Evolutionary conservation across 805 yeast species (phyloP).

Genomic region (Wickerhamiella musiphila): DNA sequence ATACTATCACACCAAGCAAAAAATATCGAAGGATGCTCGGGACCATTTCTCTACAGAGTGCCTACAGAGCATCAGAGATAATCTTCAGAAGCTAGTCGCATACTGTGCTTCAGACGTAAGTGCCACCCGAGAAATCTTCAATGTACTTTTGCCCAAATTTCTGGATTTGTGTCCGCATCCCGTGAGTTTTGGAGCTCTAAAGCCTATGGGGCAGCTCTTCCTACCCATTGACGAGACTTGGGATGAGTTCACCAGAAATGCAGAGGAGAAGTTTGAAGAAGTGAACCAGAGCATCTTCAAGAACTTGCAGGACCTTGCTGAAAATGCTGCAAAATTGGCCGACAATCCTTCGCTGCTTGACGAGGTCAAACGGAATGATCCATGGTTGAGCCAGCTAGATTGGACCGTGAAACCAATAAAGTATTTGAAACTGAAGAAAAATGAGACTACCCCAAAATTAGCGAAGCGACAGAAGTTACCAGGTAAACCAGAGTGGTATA

Average conservation of each 20-base stretch:
- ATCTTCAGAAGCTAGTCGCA: constrained; percentile 36
- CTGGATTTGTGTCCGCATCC: constrained; percentile 71
- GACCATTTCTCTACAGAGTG: constrained; percentile 48
- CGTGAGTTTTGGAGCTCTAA: constrained; percentile 75
- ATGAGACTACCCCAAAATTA: constrained; percentile 17
- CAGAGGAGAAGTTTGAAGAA: constrained; percentile 51
- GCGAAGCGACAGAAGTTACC: constrained; percentile 60
- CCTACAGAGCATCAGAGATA: constrained; percentile 35
- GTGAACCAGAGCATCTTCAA: constrained; percentile 38
- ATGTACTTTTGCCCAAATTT: constrained; percentile 54
- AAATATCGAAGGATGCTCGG: constrained; percentile 48
- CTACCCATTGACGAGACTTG: constrained; percentile 64
- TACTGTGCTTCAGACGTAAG: constrained; percentile 81
- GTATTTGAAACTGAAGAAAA: constrained; percentile 52
- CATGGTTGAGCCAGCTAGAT: constrained; percentile 81
- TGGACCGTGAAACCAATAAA: constrained; percentile 57
- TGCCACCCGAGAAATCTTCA: constrained; percentile 54
- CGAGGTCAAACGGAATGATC: constrained; percentile 31
- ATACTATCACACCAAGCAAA: constrained; percentile 52
- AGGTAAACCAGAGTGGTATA: constrained; percentile 91
- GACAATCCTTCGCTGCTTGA: constrained; percentile 27
- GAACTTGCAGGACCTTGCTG: constrained; percentile 42
- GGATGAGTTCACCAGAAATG: constrained; percentile 48
- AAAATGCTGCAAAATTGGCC: constrained; percentile 34
- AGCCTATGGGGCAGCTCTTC: constrained; percentile 53